A percentile compares a stretch with the other conserved stretches of the same genome.
phyloP scores from a whole-genome alignment of 768 basidiomycete genomes.

The Tulasnella sp. region DNA sequence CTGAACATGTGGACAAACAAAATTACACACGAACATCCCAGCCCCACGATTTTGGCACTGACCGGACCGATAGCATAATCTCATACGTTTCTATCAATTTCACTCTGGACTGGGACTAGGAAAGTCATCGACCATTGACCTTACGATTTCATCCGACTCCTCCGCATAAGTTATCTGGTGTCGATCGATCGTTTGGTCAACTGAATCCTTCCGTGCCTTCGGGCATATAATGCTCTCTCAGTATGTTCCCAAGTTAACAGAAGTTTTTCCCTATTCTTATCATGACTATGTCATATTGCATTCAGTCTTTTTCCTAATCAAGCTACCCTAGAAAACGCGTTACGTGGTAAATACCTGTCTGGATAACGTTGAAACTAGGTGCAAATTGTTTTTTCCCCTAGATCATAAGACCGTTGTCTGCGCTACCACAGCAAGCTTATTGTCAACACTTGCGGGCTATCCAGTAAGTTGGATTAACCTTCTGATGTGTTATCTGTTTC shows the following conservation, averaged over 20 bases:
- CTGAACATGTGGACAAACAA: slow-evolving; percentile 2
- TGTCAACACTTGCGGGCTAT: slow-evolving; percentile 87
- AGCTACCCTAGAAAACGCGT: background rate
- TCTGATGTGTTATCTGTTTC: slow-evolving; percentile 5
- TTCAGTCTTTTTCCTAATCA: background rate
- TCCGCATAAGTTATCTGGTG: too few relatives aligned
- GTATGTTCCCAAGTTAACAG: background rate
- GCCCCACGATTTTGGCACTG: background rate
- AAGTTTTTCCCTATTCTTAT: slow-evolving; percentile 10
- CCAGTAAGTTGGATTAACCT: slow-evolving; percentile 36
- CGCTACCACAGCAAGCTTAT: slow-evolving; percentile 80
- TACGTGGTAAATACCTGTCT: background rate
- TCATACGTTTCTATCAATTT: too few relatives aligned
- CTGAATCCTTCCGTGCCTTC: too few relatives aligned
- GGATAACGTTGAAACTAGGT: background rate
- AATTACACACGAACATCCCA: too few relatives aligned
- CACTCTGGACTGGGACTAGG: too few relatives aligned
- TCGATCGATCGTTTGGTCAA: too few relatives aligned
- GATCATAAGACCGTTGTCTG: slow-evolving; percentile 81
- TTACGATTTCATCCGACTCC: too few relatives aligned
- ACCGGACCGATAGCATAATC: too few relatives aligned
- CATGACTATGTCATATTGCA: slow-evolving; percentile 3
- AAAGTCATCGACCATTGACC: too few relatives aligned
- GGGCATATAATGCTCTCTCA: background rate
- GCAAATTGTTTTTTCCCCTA: slow-evolving; percentile 25